Base-by-base conservation (phyloP, 1,284 basidiomycete species). In the Cutaneotrichosporon cavernicola region DNA sequence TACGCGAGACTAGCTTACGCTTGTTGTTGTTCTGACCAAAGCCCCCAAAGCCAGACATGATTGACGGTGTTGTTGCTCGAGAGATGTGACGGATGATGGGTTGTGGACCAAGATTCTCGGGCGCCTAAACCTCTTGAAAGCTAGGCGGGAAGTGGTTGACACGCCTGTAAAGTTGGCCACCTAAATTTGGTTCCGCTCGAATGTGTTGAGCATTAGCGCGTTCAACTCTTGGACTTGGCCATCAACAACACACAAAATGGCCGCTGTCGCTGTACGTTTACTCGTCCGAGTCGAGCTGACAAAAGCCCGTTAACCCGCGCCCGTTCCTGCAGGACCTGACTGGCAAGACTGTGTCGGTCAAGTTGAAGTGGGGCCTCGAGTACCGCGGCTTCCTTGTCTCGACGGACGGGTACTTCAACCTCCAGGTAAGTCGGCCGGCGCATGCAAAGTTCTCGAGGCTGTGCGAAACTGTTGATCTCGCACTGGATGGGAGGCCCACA, bases 301-400 rank as follows among this genome's bases (percentile, higher is more conserved):
- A 10, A 8, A 60, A 80, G 78, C 95, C 95, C 69, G 92, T 98
- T 74, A 99, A 99, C 82, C 96, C 97, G 21, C 98, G 98, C 83
- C 97, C 97, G 9, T 99, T 99, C 83, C 86, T 99, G 74, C 93
- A 98, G 83, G 92, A 97, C 81, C 88, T 98, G 73, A 98, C 96
- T 31, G 97, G 97, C 73, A 98, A 99, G 85, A 90, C 90, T 53
- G 92, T 98, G 58, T 90, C 89, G 74, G 95, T 99, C 65, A 87
- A 89, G 67, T 87, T 99, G 77, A 99, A 99, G 84, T 99, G 97
- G 97, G 97, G 97, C 68, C 86, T 98, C 68, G 95, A 98, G 81
- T 99, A 99, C 86, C 97, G 95, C 84, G 96, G 97, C 56, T 99
- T 96, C 83, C 86, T 99, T 67, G 96, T 99, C 70, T 96, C 92